Percentiles rank a stretch among this genome's conserved stretches.
phyloP scores from a whole-genome alignment of 2,329 filamentous ascomycete species.

The Bimuria novae-zelandiae region DNA sequence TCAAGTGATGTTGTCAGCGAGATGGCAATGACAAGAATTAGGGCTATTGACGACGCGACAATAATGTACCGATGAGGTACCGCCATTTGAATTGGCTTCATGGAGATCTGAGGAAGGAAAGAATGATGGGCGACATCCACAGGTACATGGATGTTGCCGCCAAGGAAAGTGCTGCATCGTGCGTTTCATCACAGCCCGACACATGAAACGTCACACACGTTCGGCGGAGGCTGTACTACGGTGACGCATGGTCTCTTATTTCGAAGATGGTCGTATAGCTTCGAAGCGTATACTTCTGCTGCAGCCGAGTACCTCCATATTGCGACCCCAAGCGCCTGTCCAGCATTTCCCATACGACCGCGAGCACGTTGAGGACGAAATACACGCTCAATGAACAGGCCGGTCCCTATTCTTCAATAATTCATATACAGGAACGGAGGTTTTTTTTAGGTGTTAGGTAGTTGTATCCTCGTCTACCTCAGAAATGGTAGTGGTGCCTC shows the following conservation, averaged over 20 bases:
- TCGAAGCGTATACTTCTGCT: too few relatives aligned
- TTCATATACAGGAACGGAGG: too few relatives aligned
- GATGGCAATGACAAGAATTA: slow-evolving; percentile 36
- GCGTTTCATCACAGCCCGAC: slow-evolving; percentile 12
- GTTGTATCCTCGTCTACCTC: too few relatives aligned
- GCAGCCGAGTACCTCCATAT: too few relatives aligned
- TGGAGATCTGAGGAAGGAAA: background rate
- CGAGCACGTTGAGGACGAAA: too few relatives aligned
- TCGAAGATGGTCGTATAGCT: too few relatives aligned
- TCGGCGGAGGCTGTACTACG: background rate
- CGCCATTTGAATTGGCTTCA: slow-evolving; percentile 19
- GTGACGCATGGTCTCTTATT: too few relatives aligned
- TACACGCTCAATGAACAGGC: too few relatives aligned
- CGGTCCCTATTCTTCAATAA: too few relatives aligned
- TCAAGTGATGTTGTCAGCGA: slow-evolving; percentile 35
- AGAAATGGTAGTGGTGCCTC: background rate
- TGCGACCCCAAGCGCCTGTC: too few relatives aligned
- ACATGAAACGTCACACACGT: slow-evolving; percentile 13
- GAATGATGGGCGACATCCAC: background rate
- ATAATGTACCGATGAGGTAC: slow-evolving; percentile 28
- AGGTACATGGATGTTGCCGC: slow-evolving; percentile 8
- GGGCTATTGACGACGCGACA: slow-evolving; percentile 26
- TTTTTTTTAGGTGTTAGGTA: too few relatives aligned
- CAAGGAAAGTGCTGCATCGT: slow-evolving; percentile 13
- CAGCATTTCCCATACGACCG: too few relatives aligned